Percentiles rank a stretch among this genome's conserved stretches.
Conservation (phyloP, 2,329 filamentous ascomycete species). For the Lachnellula subtilissima region DNA sequence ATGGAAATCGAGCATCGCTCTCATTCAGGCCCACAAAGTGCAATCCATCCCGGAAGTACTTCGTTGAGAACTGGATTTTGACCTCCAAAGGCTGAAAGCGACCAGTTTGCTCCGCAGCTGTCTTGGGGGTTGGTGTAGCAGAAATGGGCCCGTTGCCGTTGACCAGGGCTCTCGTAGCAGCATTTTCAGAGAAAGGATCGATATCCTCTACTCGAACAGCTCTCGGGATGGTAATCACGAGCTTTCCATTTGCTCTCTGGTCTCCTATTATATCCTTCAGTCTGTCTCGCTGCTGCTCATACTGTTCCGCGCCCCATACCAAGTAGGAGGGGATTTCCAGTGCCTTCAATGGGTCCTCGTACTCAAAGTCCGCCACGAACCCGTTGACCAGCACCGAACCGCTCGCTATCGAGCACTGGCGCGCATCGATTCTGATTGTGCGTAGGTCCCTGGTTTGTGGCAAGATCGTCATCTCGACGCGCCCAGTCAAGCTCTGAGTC, state of each 20-base stretch:
- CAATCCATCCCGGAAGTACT: constrained; percentile 74
- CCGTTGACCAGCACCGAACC: constrained; percentile 47
- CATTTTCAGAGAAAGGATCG: constrained; percentile 46
- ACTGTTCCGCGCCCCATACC: constrained; percentile 66
- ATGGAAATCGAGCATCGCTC: constrained; percentile 77
- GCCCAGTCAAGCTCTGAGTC: constrained; percentile 68
- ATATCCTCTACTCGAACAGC: constrained; percentile 58
- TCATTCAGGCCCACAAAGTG: constrained; percentile 86
- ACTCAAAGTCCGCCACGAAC: constrained; percentile 29
- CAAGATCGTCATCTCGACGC: constrained; percentile 70
- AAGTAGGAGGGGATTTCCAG: constrained; percentile 57
- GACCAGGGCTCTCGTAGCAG: constrained; percentile 35
- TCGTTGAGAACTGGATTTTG: constrained; percentile 72
- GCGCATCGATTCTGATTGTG: constrained; percentile 56
- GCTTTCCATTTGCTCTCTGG: constrained; percentile 46
- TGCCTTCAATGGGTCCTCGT: constrained; percentile 61
- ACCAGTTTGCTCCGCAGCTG: constrained; percentile 33
- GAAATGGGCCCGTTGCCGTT: constrained; percentile 30
- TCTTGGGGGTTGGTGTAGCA: constrained; percentile 29
- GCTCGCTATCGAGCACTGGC: constrained; percentile 55
- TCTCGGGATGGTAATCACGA: constrained; percentile 55
- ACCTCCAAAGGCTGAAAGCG: constrained; percentile 57
- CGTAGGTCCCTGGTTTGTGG: constrained; percentile 52
- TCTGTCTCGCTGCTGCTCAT: constrained; percentile 67
- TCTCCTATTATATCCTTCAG: constrained; percentile 39